A percentile compares a stretch with the other conserved stretches of the same genome.
These are phyloP conservation scores for Penicillium bovifimosum DNA, from an alignment of 495 filamentous ascomycete genomes.

Conservation along the genomic window DNA sequence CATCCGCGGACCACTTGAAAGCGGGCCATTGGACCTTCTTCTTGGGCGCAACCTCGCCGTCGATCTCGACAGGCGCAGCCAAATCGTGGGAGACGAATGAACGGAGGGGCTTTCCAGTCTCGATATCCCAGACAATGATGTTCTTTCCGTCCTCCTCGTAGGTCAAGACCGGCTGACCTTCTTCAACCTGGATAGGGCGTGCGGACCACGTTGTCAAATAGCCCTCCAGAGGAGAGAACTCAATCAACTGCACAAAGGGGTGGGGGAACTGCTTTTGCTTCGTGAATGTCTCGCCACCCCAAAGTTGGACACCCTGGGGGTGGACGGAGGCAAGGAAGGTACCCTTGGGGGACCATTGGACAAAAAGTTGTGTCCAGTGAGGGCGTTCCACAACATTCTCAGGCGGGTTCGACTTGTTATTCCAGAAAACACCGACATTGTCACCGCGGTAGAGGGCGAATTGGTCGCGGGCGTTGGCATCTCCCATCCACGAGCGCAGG, in stretches of 20 bases:
- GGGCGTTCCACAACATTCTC: constrained; percentile 84
- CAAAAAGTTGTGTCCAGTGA: constrained; percentile 95
- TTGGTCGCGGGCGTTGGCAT: constrained; percentile 83
- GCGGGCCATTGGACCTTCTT: constrained; percentile 96
- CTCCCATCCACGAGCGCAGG: constrained; percentile 85
- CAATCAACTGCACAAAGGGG: constrained; percentile 89
- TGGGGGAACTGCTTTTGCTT: constrained; percentile 89
- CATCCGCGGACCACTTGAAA: constrained; percentile 98
- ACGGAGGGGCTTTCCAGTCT: constrained; percentile 79
- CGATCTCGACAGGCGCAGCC: constrained; percentile 49
- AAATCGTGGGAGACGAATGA: constrained; percentile 86
- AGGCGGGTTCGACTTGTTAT: constrained; percentile 86
- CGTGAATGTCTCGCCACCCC: constrained; percentile 86
- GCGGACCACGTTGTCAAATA: constrained; percentile 97
- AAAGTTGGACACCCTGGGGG: constrained; percentile 90
- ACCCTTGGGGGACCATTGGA: constrained; percentile 94
- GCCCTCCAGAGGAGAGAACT: constrained; percentile 89
- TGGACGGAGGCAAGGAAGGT: constrained; percentile 94
- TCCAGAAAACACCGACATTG: constrained; percentile 92
- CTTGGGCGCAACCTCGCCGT: constrained; percentile 65
- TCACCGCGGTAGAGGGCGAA: constrained; percentile 88
- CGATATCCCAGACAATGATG: constrained; percentile 97
- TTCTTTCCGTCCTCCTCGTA: constrained; percentile 97
- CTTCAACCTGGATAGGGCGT: constrained; percentile 82
- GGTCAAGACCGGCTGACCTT: constrained; percentile 68